Percentiles rank a stretch among this genome's conserved stretches.
phyloP scores from a whole-genome alignment of 176 grass and related monocot species.

The Carex cristatella region DNA sequence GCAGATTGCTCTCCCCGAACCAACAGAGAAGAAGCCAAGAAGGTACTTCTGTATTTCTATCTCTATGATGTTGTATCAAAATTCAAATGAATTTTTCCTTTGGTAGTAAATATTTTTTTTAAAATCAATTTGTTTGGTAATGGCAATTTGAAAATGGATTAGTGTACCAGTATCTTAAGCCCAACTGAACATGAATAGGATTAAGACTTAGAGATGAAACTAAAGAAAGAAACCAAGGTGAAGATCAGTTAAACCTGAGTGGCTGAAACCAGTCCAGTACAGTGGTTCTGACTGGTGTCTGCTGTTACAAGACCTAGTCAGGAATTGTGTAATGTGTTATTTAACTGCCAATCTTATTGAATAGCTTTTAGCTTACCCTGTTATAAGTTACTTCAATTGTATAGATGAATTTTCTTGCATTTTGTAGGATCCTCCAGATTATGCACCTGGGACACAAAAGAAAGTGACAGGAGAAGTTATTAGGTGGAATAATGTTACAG shows the following conservation, averaged over 20 bases:
- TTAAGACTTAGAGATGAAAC: not conserved
- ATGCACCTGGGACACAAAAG: constrained; percentile 82
- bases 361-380: not conserved
- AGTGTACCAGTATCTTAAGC: not conserved
- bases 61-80: not conserved
- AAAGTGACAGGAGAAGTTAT: constrained; percentile 89
- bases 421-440: constrained; percentile 63
- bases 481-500: constrained; percentile 78
- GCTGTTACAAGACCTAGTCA: not conserved
- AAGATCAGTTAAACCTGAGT: not conserved
- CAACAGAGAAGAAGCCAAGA: constrained; percentile 51
- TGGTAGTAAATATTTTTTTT: not conserved
- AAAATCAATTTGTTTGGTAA: not conserved
- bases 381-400: not conserved
- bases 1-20: constrained; percentile 82
- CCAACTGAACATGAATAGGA: not conserved
- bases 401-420: constrained; percentile 19
- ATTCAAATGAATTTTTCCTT: not conserved
- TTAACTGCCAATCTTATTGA: not conserved
- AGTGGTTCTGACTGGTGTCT: not conserved
- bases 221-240: not conserved
- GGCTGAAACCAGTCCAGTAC: not conserved
- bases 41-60: constrained; percentile 35
- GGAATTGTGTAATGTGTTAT: not conserved
- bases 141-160: not conserved